Evolutionary conservation across 1,284 basidiomycete genomes (phyloP).

Genomic region (Irpex lacteus): DNA sequence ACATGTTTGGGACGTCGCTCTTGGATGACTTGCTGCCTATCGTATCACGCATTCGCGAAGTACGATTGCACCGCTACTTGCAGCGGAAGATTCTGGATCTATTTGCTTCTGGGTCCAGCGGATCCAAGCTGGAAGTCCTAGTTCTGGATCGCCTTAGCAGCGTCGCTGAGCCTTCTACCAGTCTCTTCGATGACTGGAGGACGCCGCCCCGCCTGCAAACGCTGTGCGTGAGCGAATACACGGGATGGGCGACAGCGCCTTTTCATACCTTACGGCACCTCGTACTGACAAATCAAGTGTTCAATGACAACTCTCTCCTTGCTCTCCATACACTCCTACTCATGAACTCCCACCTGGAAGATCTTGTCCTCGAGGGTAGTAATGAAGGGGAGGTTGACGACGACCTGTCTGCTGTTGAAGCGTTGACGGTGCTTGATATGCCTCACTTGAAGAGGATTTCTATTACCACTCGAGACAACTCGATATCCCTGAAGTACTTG

Average conservation of each 20-base stretch:
- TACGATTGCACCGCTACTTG: neutral
- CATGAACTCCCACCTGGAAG: neutral
- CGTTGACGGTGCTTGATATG: neutral
- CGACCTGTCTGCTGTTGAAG: neutral
- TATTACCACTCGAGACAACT: neutral
- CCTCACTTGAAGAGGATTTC: neutral
- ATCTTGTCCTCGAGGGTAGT: neutral
- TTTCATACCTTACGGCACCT: neutral
- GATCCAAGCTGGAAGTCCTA: neutral
- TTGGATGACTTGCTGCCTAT: neutral
- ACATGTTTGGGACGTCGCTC: neutral
- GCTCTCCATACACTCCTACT: neutral
- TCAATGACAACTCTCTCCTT: neutral
- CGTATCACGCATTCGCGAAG: neutral
- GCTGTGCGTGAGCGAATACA: neutral
- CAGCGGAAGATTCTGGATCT: neutral
- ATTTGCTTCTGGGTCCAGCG: neutral
- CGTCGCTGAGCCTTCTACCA: neutral
- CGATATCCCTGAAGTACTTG: neutral
- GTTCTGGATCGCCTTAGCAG: neutral
- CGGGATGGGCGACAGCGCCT: neutral
- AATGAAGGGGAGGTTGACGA: neutral
- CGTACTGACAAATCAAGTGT: neutral
- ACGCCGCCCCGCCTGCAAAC: neutral
- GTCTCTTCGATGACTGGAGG: neutral